Evolutionary conservation across 768 basidiomycete genomes (phyloP), one percentile per base, ranked within the genome.

Genomic region (Boletus rex-veris): DNA sequence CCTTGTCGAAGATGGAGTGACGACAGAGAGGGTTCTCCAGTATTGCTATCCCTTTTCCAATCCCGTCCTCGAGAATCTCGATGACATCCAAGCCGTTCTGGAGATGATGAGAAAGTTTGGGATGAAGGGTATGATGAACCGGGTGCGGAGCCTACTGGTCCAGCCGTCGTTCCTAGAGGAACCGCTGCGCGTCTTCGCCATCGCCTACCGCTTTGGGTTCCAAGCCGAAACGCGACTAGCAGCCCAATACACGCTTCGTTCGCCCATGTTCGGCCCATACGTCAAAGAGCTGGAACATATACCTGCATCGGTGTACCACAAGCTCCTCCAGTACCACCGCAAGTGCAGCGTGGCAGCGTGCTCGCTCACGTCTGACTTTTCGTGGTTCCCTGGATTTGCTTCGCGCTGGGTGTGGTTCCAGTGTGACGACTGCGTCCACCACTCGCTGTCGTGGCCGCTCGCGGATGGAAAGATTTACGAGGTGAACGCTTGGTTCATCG

Each of bases 381-480:
- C 70, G 50, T 73, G 70, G 71, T 72, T 73, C 58, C 73, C 65
- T 1, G 63, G 58, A 14, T 70, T 72, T 19, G 69, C 69, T 5
- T 70, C 69, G 42, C 72, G 73, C 30, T 74, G 67, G 64, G 64
- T 71, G 41, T 73, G 69, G 65, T 73, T 73, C 64, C 72, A 74
- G 54, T 73, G 71, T 14, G 73, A 74, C 10, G 69, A 70, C 35
- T 70, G 69, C n/a, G 50, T 72, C 30, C 69, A 71, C 50, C 69
- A 70, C 52, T 48, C 59, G 19, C 58, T 70, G 24, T 70, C 69
- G 30, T 70, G 70, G 69, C 69, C 69, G 26, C 62, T 70, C 37
- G 60, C 68, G 41, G 69, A 70, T 19, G 70, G 69, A 18, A 70
- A 70, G 59, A 70, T 70, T 21, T 72, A 70, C 45, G 69, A 70